Evolutionary conservation across 2,329 filamentous ascomycete genomes (phyloP), one percentile per base, ranked within the genome.

Genomic region (Penicillium sp.): DNA sequence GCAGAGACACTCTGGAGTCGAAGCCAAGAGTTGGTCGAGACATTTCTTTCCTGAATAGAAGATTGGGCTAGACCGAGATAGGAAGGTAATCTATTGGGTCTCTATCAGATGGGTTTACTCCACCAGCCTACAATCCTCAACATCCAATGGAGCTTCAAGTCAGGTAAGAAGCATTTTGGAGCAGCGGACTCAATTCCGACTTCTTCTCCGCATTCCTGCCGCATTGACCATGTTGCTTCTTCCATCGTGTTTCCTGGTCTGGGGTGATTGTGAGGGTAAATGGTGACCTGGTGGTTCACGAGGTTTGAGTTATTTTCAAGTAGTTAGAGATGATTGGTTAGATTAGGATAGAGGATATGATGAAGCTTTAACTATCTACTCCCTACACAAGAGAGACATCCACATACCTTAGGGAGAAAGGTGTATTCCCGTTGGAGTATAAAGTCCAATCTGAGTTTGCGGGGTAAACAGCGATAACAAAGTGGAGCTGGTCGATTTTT

Each of bases 1-100:
- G 69, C 68, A 7, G 60, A 61, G 39, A 60, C 55, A 32, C 51
- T 72, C 45, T 73, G 70, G 71, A 58, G 49, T 35, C 46, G 66
- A 29, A 73, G 70, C 47, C 64, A 71, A 53, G 48, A 63, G 35
- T 53, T 72, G 32, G 56, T 69, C 7, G 61, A 62, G 9, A 10
- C 38, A 18, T 52, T 56, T 47, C 34, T 56, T 35, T 40, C 36
- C 18, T 48, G 13, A 51, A 32, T 7, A 3, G 32, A 14, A 45
- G 14, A 27, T 11, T 7, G 23, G 1, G 9, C 23, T 29, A 36
- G 23, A 3, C 44, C 36, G 2, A 9, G 40, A 32, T 26, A 50
- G 34, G 46, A 50, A 50, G 13, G 46, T 7, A 45, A 50, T 30
- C 39, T 44, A 47, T 41, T 18, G 9, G 14, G 2, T 18, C n/a